Evolutionary conservation across 2,329 filamentous ascomycete species (phyloP).

Genomic region (Cordyceps farinosa): DNA sequence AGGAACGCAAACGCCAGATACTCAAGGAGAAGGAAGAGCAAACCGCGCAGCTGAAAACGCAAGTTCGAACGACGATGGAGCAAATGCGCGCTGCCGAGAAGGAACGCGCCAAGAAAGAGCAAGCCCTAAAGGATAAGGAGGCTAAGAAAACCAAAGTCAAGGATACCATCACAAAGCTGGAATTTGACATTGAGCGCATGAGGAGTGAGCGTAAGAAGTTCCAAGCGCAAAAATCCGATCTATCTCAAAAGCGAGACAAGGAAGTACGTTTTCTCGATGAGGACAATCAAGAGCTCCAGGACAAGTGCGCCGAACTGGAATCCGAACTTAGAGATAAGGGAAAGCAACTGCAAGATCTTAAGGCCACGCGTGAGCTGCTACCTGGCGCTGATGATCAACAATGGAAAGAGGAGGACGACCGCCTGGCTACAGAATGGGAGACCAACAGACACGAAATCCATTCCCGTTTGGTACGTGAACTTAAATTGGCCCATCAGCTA

Average conservation of each 20-base stretch:
- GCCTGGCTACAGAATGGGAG: slow-evolving; percentile 55
- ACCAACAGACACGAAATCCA: slow-evolving; percentile 52
- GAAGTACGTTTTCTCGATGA: slow-evolving; percentile 51
- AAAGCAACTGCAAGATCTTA: slow-evolving; percentile 70
- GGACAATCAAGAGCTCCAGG: slow-evolving; percentile 59
- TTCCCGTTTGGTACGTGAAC: slow-evolving; percentile 44
- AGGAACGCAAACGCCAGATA: slow-evolving; percentile 71
- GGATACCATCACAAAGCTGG: slow-evolving; percentile 67
- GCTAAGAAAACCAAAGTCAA: slow-evolving; percentile 65
- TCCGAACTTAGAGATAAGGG: slow-evolving; percentile 64
- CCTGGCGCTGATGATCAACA: slow-evolving; percentile 59
- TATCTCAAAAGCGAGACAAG: slow-evolving; percentile 49
- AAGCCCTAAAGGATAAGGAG: slow-evolving; percentile 63
- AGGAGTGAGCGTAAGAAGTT: slow-evolving; percentile 52
- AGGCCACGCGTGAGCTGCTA: slow-evolving; percentile 64
- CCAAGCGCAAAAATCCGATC: slow-evolving; percentile 48
- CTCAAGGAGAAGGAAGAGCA: slow-evolving; percentile 89
- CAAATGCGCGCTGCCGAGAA: slow-evolving; percentile 78
- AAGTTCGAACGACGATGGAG: slow-evolving; percentile 75
- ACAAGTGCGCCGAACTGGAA: slow-evolving; percentile 63
- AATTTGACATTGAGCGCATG: slow-evolving; percentile 60
- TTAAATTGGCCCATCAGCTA: slow-evolving; percentile 43
- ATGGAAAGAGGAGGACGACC: slow-evolving; percentile 48
- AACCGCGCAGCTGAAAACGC: slow-evolving; percentile 77
- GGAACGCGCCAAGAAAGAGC: slow-evolving; percentile 74